phyloP scores from a whole-genome alignment of 108 stramenopile species.

The Cyclostephanos tholiformis region DNA sequence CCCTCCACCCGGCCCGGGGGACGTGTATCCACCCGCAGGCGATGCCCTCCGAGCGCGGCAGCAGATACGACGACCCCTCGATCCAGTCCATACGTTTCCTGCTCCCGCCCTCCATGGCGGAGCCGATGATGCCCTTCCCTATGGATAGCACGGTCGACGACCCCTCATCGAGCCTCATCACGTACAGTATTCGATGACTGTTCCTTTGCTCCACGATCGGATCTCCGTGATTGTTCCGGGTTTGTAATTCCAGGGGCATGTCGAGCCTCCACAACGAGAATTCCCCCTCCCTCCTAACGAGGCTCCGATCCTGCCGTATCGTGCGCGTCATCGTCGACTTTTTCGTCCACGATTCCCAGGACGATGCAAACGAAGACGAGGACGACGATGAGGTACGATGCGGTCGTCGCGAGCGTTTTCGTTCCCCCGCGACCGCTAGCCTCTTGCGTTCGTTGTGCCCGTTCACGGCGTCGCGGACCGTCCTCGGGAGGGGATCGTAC shows the following conservation, averaged over 20 bases:
- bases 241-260: constrained; percentile 48
- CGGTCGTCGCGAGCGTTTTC: not conserved
- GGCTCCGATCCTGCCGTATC: constrained; percentile 53
- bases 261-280: constrained; percentile 51
- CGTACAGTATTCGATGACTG: constrained; percentile 61
- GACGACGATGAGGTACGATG: too few relatives aligned
- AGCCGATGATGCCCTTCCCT: constrained; percentile 75
- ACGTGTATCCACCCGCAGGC: constrained; percentile 73
- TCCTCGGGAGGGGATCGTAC: constrained; percentile 12
- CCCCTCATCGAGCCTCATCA: constrained; percentile 44
- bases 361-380: too few relatives aligned
- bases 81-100: constrained; percentile 53
- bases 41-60: constrained; percentile 58
- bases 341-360: too few relatives aligned
- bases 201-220: constrained; percentile 71
- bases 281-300: constrained; percentile 50
- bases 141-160: constrained; percentile 51
- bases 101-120: constrained; percentile 58
- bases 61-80: constrained; percentile 52
- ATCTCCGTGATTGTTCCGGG: too few relatives aligned
- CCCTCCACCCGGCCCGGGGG: too few relatives aligned
- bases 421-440: too few relatives aligned
- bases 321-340: constrained; percentile 4
- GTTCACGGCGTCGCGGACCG: constrained; percentile 29
- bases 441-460: not conserved